Evolutionary conservation across 2,329 filamentous ascomycete genomes (phyloP), one percentile per base, ranked within the genome.

Genomic region (Coleophoma eucalyptorum): DNA sequence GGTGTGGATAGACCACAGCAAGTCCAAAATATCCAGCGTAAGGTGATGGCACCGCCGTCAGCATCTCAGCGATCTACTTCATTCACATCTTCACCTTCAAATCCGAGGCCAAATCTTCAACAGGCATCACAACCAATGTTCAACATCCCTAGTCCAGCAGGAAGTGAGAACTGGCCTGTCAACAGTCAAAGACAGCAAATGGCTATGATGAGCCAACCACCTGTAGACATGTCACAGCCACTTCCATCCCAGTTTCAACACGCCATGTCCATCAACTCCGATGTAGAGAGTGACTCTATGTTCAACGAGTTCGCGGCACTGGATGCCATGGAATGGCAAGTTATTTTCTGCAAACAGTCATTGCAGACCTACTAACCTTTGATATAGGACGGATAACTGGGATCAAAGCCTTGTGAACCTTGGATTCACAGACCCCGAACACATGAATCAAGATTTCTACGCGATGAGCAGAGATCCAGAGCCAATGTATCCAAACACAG

Each of bases 291-390:
- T 5, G 76, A 80, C 54, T 76, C 74, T 15, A 71, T 81, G 48
- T 81, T 82, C 53, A 79, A 82, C 47, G 79, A 83, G 55, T 64
- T 83, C 35, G 78, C 78, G 3, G 77, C 78, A 8, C 66, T 82
- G 32, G 80, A 83, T 58, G 77, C 73, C 3, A 72, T 72, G 19
- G 74, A 80, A 58, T 72, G 70, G 71, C 71, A 55, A 55, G 65
- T 56, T 21, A 34, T 11, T 32, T 10, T 44, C 21, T 31, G 15
- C 10, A 19, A 20, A 5, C 10, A n/a, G 13, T 33, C 31, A 13
- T 37, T 38, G 19, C 21, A 11, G 16, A 42, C 18, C 5, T 12
- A 46, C 55, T 65, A 50, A 63, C 51, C 21, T 7, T 20, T 3
- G 43, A 20, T 2, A 32, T 16, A 64, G 63, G 63, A 58, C 60